phyloP scores from a whole-genome alignment of 805 yeast species.

The Metschnikowia cerradonensis region DNA sequence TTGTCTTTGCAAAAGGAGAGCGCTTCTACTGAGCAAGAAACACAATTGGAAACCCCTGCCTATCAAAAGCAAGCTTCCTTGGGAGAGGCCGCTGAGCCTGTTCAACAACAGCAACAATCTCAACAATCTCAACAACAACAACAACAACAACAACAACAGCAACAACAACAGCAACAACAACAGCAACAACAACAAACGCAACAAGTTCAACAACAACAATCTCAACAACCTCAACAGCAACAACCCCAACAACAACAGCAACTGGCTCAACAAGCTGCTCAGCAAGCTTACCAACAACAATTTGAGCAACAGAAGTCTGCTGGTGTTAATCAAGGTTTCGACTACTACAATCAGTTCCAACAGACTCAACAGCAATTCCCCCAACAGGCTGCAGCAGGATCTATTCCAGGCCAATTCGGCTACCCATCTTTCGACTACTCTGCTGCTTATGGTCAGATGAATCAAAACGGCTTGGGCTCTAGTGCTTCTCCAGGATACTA shows the following conservation, averaged over 20 bases:
- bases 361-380: slow-evolving; percentile 34
- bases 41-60: slow-evolving; percentile 5
- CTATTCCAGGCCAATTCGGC: slow-evolving; percentile 40
- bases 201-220: too few species aligned
- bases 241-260: background rate
- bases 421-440: slow-evolving; percentile 44
- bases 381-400: slow-evolving; percentile 36
- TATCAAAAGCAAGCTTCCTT: slow-evolving; percentile 4
- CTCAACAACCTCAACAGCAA: background rate
- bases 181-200: slow-evolving; percentile 26
- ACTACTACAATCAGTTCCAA: slow-evolving; percentile 19
- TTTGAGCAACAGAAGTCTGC: slow-evolving; percentile 13
- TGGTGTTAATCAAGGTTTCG: slow-evolving; percentile 17
- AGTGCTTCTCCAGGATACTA: slow-evolving; percentile 15
- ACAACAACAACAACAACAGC: slow-evolving; percentile 24
- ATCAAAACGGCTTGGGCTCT: slow-evolving; percentile 16
- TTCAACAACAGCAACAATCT: slow-evolving; percentile 10
- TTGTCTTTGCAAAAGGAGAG: slow-evolving; percentile 43
- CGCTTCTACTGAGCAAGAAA: slow-evolving; percentile 16
- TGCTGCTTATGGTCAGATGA: slow-evolving; percentile 28
- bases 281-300: slow-evolving; percentile 14
- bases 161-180: slow-evolving; percentile 15
- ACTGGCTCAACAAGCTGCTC: slow-evolving; percentile 10
- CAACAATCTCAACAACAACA: too few species aligned
- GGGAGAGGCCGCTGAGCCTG: slow-evolving; percentile 5